A percentile compares a stretch with the other conserved stretches of the same genome.
These are phyloP conservation scores for Pseudogymnoascus sp. DNA, from an alignment of 2,329 filamentous ascomycete genomes.

Conservation along the genomic window DNA sequence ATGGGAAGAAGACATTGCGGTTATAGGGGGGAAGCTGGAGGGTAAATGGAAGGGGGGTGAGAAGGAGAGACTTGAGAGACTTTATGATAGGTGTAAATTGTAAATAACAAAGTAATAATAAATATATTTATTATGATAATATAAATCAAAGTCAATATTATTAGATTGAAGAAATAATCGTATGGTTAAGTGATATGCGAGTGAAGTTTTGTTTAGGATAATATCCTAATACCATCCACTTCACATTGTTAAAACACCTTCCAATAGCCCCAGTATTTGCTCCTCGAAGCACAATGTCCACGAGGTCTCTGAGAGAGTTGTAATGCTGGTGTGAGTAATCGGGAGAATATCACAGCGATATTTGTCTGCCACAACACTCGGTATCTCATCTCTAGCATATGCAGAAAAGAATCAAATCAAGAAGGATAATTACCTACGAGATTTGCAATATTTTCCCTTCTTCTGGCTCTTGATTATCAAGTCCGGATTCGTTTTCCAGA, in stretches of 20 bases:
- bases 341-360: background rate
- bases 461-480: background rate
- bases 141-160: background rate
- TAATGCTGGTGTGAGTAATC: background rate
- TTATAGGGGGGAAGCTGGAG: background rate
- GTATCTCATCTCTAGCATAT: background rate
- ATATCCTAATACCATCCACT: background rate
- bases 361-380: background rate
- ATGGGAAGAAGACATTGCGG: background rate
- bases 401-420: background rate
- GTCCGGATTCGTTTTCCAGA: background rate
- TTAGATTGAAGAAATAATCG: too few relatives aligned
- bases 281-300: background rate
- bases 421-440: background rate
- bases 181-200: background rate
- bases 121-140: background rate
- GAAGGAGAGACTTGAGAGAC: too few relatives aligned
- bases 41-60: background rate
- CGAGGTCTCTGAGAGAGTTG: background rate
- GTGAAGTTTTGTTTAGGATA: background rate
- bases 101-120: background rate
- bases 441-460: background rate
- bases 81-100: background rate
- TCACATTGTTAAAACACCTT: background rate
- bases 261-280: background rate